These are phyloP conservation scores for Malus hybrid DNA, from an alignment of 331 rosid genomes.

Conservation along the genomic window DNA sequence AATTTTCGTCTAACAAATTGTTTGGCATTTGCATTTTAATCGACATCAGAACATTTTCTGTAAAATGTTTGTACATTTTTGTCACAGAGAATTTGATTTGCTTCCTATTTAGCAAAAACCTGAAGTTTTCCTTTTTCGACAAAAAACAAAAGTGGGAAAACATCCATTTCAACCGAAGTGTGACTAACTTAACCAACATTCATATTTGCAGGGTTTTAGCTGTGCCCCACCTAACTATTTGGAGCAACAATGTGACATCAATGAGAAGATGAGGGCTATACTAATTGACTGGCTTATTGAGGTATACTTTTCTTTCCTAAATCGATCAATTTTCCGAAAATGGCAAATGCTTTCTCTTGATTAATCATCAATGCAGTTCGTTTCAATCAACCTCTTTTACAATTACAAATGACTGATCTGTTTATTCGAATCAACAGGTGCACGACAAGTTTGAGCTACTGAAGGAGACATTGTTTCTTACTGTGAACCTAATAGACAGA, in stretches of 20 bases:
- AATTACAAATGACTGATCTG: not conserved
- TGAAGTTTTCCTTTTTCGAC: not conserved
- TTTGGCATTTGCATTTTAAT: not conserved
- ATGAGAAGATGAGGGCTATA: conserved; percentile 92
- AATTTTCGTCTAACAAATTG: not conserved
- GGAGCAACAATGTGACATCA: conserved; percentile 73
- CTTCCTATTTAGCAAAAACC: not conserved
- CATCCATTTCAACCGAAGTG: not conserved
- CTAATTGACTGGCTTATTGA: conserved; percentile 95
- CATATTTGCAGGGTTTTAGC: conserved; percentile 44
- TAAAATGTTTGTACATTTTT: not conserved
- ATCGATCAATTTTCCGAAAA: conserved; percentile 16
- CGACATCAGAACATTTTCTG: not conserved
- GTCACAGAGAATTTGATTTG: not conserved
- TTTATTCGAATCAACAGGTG: conserved; percentile 45
- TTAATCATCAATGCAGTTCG: not conserved
- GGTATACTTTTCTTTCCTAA: conserved; percentile 31
- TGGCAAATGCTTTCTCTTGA: conserved; percentile 9
- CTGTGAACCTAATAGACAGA: conserved; percentile 71
- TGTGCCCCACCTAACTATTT: conserved; percentile 64
- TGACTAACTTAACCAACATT: conserved; percentile 17
- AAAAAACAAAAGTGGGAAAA: not conserved
- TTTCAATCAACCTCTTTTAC: not conserved
- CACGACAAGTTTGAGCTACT: conserved; percentile 89
- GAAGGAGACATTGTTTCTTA: conserved; percentile 89